Conservation (phyloP, 2,329 filamentous ascomycete genomes). For the Aspergillus sojae region DNA sequence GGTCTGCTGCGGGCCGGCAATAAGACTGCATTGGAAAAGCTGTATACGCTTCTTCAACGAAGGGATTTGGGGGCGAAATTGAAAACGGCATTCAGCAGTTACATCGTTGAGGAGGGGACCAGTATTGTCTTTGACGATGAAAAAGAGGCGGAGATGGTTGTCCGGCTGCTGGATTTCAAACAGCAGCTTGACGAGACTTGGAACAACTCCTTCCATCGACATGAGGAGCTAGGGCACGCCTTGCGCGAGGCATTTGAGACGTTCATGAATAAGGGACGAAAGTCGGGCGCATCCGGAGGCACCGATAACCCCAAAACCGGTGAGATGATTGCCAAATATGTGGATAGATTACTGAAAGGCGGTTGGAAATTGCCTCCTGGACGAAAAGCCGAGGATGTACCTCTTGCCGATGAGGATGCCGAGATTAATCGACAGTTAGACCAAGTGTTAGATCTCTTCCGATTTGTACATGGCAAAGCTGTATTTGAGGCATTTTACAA, state of each 20-base stretch:
- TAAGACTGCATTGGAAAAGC: slow-evolving; percentile 68
- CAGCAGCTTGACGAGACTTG: slow-evolving; percentile 76
- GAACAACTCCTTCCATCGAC: slow-evolving; percentile 72
- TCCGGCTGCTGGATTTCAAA: slow-evolving; percentile 79
- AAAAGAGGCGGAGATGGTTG: slow-evolving; percentile 81
- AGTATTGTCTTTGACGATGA: slow-evolving; percentile 78
- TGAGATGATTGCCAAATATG: slow-evolving; percentile 98
- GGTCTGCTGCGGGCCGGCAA: slow-evolving; percentile 73
- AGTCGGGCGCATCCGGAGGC: slow-evolving; percentile 70
- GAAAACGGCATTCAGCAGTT: slow-evolving; percentile 72
- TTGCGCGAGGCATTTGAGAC: slow-evolving; percentile 82
- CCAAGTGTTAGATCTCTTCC: slow-evolving; percentile 89
- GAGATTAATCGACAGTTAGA: slow-evolving; percentile 92
- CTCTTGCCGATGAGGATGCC: slow-evolving; percentile 82
- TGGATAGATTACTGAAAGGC: slow-evolving; percentile 84
- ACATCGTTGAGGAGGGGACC: slow-evolving; percentile 75
- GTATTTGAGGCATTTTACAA: slow-evolving; percentile 99
- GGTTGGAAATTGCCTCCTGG: slow-evolving; percentile 72
- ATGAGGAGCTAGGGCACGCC: slow-evolving; percentile 75
- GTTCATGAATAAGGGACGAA: slow-evolving; percentile 89
- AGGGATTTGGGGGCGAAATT: slow-evolving; percentile 71
- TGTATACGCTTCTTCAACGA: slow-evolving; percentile 77
- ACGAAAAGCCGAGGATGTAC: slow-evolving; percentile 51
- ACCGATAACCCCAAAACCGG: slow-evolving; percentile 91
- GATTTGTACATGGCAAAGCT: slow-evolving; percentile 95